Evolutionary conservation across 257 asterid species (phyloP), one percentile per base, ranked within the genome.

Genomic region (Solanum boliviense): DNA sequence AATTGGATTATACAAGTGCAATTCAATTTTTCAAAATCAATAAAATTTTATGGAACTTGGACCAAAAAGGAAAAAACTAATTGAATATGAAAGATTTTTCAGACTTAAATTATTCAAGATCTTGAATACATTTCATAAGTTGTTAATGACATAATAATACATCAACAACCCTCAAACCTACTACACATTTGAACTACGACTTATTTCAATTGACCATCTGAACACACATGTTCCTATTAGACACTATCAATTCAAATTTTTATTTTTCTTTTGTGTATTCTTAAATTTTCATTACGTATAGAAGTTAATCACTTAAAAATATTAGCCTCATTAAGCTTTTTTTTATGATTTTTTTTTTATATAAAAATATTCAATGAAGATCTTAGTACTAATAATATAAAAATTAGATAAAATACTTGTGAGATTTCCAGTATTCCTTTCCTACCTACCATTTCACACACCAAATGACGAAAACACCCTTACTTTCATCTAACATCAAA

Each of bases 401-500:
- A 25, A 13, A 18, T 73, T 29, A 21, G 27, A 36, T 12, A 75
- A 23, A 38, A 38, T 76, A 38, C 6, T 12, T 0, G 1, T 74
- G 18, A 36, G 31, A 74, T 74, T 36, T 23, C 32, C 9, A 73
- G 82, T 75, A 75, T 76, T n/a, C 35, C n/a, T 0, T 78, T 41
- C 68, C 67, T 60, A 81, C 85, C 68, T 29, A 46, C 27, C 85
- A 2, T 44, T 79, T 25, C 25, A 79, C 15, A 27, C 8, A 18
- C 5, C 13, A 79, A 41, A 90, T 85, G 91, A 89, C 93, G 56
- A 13, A 89, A 74, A 73, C 32, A 48, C 91, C 91, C 62, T 87
- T 20, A 35, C 35, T 4, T 18, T 25, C 65, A 44, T 44, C 18
- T 44, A 78, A 5, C 82, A 44, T 4, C 3, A 13, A 84, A 38